Base-by-base conservation (phyloP, 1,139 yeast genomes). In the Suhomyces choctaworum region DNA sequence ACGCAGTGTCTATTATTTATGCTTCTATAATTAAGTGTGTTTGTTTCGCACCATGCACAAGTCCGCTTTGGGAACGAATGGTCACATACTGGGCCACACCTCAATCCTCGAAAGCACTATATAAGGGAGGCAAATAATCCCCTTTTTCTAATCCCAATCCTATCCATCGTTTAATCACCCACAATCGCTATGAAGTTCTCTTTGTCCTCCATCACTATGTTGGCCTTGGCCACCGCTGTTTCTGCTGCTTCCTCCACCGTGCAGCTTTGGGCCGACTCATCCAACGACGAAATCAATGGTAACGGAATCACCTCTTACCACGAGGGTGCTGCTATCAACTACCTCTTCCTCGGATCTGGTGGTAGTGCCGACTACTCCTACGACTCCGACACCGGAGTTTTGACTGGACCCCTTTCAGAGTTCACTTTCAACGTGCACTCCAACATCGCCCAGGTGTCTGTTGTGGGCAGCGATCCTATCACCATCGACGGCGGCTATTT, bases 291-390 rank as follows among this genome's bases (percentile, higher is more conserved):
- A 2, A 32, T 34, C 16, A 29, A 37, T 28, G 36, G 36, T 17
- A 9, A 29, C 10, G 37, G 35, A 8, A 9, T 37, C 5, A 14
- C 30, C 22, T 22, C 29, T 6, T 12, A 7, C 11, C 82, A 75
- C 51, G 79, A 72, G 56, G 82, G 82, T 52, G 82, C 82, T 31
- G 82, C 73, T 41, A 56, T 74, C 48, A 64, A 70, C 60, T 75
- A 70, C 52, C 50, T 66, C 32, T 66, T 70, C 52, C 47, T 73
- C 11, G 62, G 64, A 17, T 44, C 31, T 12, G 39, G 37, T 17
- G 6, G 7, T 17, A 36, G 45, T 29, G 31, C 36, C 14, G 13
- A 12, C 30, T 31, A 32, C 12, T 15, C 27, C 9, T 41, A 37
- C 34, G 42, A 40, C 21, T 32, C 32, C 10, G 27, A 22, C 13